Evolutionary conservation across 768 basidiomycete genomes (phyloP).

Genomic region (Tylopilus vinaceipallidus): DNA sequence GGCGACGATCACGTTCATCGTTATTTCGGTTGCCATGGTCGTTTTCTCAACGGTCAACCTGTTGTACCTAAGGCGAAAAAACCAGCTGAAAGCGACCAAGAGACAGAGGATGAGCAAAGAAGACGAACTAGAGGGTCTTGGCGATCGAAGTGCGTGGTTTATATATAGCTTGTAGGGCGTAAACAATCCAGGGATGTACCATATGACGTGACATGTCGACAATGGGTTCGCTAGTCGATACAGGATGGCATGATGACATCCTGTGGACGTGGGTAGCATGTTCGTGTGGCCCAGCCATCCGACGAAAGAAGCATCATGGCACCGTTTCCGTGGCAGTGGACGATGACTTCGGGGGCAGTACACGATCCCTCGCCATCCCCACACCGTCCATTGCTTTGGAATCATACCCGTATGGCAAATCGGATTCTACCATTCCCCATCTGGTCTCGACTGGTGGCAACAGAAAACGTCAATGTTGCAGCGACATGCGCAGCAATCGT

Average conservation of each 20-base stretch:
- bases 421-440: background rate
- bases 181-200: too few relatives aligned
- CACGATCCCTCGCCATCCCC: background rate
- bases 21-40: conserved; percentile 40
- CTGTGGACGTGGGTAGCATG: too few relatives aligned
- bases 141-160: conserved; percentile 58
- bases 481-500: too few relatives aligned
- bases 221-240: too few relatives aligned
- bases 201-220: too few relatives aligned
- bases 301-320: background rate
- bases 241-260: too few relatives aligned
- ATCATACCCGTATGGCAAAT: background rate
- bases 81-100: conserved; percentile 41
- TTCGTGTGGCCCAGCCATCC: too few relatives aligned
- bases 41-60: conserved; percentile 39
- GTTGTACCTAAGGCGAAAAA: conserved; percentile 42
- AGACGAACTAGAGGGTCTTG: conserved; percentile 43
- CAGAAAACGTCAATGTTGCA: background rate
- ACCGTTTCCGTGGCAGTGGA: background rate
- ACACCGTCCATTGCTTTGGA: background rate
- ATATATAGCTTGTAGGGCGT: conserved; percentile 42
- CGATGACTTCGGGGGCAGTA: background rate
- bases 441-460: background rate
- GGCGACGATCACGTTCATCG: conserved; percentile 40
- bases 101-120: conserved; percentile 32